phyloP scores from a whole-genome alignment of 2,329 filamentous ascomycete species.

The Myriosclerotinia scirpicola region DNA sequence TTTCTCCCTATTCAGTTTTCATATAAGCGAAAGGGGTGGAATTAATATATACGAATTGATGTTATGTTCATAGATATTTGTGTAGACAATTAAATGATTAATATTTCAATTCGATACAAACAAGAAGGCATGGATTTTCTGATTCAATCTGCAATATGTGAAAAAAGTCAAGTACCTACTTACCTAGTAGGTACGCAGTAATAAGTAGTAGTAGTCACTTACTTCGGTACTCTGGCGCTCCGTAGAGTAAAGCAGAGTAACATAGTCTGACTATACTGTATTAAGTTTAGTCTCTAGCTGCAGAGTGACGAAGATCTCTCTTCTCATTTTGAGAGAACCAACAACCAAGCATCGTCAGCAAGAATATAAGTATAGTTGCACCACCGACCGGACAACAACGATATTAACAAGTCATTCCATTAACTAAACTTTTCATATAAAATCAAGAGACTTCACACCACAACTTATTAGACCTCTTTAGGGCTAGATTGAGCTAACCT shows the following conservation, averaged over 20 bases:
- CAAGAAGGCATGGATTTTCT: background rate
- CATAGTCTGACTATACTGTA: background rate
- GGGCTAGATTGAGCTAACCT: constrained; percentile 12
- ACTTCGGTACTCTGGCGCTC: too few species aligned
- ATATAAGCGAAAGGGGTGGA: background rate
- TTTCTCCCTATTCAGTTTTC: background rate
- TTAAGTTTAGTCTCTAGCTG: background rate
- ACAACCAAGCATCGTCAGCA: background rate
- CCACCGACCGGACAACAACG: background rate
- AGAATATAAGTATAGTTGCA: background rate
- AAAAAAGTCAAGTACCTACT: background rate
- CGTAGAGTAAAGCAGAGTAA: background rate
- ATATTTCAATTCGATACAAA: background rate
- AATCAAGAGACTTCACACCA: background rate
- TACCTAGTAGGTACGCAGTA: too few species aligned
- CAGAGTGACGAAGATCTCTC: background rate
- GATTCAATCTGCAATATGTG: background rate
- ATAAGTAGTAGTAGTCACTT: too few species aligned
- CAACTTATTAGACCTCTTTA: background rate
- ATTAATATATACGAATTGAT: background rate
- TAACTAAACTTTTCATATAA: background rate
- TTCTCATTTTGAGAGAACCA: background rate
- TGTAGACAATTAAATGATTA: background rate
- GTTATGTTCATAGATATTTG: background rate
- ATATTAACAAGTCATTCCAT: background rate